Conservation (phyloP, 345 rosid species). For the Pugionium dolabratum region DNA sequence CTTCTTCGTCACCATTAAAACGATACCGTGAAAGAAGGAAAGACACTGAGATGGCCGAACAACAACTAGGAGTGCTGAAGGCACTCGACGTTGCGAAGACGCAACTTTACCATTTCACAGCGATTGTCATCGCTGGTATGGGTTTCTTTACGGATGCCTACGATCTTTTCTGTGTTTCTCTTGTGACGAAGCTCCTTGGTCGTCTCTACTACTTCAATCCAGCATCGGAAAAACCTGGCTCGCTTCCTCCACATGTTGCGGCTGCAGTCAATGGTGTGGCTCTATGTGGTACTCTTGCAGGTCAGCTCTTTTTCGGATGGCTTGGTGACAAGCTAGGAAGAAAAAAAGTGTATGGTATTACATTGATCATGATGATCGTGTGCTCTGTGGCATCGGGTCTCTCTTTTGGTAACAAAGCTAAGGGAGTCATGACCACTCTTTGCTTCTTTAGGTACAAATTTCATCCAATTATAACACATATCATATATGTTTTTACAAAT, state of each 20-base stretch:
- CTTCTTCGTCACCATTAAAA: too few species aligned
- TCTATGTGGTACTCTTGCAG: constrained; percentile 54
- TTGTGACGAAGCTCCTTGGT: constrained; percentile 63
- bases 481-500: too few species aligned
- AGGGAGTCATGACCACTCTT: constrained; percentile 53
- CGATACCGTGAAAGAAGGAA: too few species aligned
- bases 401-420: constrained; percentile 49
- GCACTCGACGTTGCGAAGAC: constrained; percentile 68
- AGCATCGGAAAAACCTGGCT: constrained; percentile 23
- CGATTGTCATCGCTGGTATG: constrained; percentile 74
- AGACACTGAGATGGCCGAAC: constrained; percentile 8
- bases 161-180: constrained; percentile 69
- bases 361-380: constrained; percentile 54
- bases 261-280: constrained; percentile 59
- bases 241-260: constrained; percentile 46
- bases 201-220: constrained; percentile 71
- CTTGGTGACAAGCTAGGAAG: constrained; percentile 72
- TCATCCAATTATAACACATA: background rate
- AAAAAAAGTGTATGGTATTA: constrained; percentile 58
- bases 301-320: constrained; percentile 68
- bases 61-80: constrained; percentile 47
- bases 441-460: constrained; percentile 50
- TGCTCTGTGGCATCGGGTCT: constrained; percentile 65
- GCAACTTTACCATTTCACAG: constrained; percentile 63
- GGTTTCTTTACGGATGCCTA: constrained; percentile 83